These are phyloP conservation scores for Mortierella polycephala DNA, from an alignment of 371 early-diverging fungal genomes.

Conservation along the genomic window DNA sequence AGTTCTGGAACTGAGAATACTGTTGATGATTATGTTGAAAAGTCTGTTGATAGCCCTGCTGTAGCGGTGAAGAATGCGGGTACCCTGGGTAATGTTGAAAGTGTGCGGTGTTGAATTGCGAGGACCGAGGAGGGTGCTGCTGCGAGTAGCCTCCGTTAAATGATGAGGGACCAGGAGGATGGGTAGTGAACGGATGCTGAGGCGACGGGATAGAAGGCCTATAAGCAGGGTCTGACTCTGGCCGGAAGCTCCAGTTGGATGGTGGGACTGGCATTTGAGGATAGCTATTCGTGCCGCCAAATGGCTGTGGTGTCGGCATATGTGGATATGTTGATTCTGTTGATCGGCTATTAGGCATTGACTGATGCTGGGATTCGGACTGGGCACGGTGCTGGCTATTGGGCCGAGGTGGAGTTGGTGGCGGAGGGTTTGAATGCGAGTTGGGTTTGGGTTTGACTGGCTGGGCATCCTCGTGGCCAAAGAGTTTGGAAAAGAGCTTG, in stretches of 20 bases:
- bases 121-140: too few species aligned
- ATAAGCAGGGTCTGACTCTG: background rate
- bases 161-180: background rate
- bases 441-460: conserved; percentile 1
- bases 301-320: conserved; percentile 13
- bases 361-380: conserved; percentile 7
- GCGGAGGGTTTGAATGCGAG: conserved; percentile 2
- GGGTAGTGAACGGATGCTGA: background rate
- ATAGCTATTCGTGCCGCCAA: background rate
- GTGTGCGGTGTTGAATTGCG: too few species aligned
- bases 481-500: conserved; percentile 41
- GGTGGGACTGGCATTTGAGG: conserved; percentile 3
- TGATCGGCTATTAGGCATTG: background rate
- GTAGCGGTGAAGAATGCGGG: background rate
- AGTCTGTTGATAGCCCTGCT: background rate
- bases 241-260: background rate
- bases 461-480: conserved; percentile 5
- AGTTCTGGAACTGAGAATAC: background rate
- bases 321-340: conserved; percentile 2
- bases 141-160: background rate
- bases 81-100: too few species aligned
- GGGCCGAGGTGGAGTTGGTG: background rate
- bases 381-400: conserved; percentile 2
- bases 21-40: conserved; percentile 3
- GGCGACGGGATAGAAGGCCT: background rate